A percentile compares a stretch with the other conserved stretches of the same genome.
phyloP scores from a whole-genome alignment of 202 grass and related monocot species.

The Setaria viridis region DNA sequence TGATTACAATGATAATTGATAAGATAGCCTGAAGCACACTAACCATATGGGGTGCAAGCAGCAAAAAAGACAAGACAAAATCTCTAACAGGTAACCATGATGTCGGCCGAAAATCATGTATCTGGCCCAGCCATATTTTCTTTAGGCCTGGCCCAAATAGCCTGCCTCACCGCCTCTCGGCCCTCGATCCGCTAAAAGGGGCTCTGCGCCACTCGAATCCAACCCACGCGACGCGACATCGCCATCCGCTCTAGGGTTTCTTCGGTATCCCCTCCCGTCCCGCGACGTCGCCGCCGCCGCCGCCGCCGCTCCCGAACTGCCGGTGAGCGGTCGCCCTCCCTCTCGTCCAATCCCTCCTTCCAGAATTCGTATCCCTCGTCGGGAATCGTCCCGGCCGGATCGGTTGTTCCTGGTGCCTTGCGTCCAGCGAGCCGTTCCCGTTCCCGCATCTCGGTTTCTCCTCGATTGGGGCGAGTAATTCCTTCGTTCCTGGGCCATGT shows the following conservation, averaged over 20 bases:
- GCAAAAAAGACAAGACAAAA: too few relatives aligned
- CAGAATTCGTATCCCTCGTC: background rate
- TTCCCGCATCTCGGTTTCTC: background rate
- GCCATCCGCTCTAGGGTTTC: constrained; percentile 1
- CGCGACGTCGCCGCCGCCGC: background rate
- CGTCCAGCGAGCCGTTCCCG: background rate
- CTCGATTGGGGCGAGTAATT: background rate
- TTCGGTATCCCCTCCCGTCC: background rate
- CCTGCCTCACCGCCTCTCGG: background rate
- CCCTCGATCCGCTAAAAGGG: background rate
- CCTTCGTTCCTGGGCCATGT: background rate
- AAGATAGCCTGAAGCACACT: too few relatives aligned
- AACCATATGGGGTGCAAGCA: too few relatives aligned
- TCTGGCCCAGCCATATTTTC: background rate
- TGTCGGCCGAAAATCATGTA: too few relatives aligned
- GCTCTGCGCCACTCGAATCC: background rate
- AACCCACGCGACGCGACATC: background rate
- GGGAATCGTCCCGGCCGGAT: background rate
- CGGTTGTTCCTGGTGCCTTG: background rate
- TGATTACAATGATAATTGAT: too few relatives aligned
- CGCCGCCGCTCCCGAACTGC: background rate
- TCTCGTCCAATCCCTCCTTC: background rate
- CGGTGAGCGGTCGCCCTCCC: background rate
- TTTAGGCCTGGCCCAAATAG: background rate
- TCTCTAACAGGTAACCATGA: too few relatives aligned